Evolutionary conservation across 2,329 filamentous ascomycete genomes (phyloP).

Genomic region (Xylaria sp.): DNA sequence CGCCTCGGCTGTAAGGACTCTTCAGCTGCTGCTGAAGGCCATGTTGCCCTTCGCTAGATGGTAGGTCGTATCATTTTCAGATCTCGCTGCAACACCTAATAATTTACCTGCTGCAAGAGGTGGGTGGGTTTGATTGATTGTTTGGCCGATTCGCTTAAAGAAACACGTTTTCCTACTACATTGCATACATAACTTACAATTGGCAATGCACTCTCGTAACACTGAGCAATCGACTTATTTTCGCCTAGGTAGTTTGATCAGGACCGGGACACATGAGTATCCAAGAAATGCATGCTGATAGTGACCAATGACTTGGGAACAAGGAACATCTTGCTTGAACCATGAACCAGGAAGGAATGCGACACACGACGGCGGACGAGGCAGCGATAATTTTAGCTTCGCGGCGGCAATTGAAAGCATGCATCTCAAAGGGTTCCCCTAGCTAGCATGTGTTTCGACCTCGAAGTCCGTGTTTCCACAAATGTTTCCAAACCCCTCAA

Average conservation of each 20-base stretch:
- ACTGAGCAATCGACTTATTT: slow-evolving; percentile 23
- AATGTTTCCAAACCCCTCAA: slow-evolving; percentile 39
- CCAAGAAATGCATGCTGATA: neutral
- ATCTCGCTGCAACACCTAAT: slow-evolving; percentile 34
- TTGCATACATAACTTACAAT: slow-evolving; percentile 29
- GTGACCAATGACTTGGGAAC: slow-evolving; percentile 21
- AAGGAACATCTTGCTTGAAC: slow-evolving; percentile 3
- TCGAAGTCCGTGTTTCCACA: slow-evolving; percentile 32
- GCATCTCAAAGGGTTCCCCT: slow-evolving; percentile 10
- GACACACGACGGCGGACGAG: slow-evolving; percentile 15
- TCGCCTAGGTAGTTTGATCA: slow-evolving; percentile 6
- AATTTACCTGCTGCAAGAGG: slow-evolving; percentile 29
- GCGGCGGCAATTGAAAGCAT: slow-evolving; percentile 20
- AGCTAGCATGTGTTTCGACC: slow-evolving; percentile 22
- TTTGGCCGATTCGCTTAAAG: slow-evolving; percentile 33
- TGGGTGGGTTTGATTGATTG: slow-evolving; percentile 22
- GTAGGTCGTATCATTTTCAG: slow-evolving; percentile 27
- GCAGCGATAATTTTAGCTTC: slow-evolving; percentile 29
- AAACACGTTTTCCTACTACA: slow-evolving; percentile 28
- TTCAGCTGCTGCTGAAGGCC: slow-evolving; percentile 9
- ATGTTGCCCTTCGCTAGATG: slow-evolving; percentile 19
- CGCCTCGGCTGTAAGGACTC: neutral
- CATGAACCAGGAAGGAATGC: neutral
- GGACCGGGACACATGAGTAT: slow-evolving; percentile 15
- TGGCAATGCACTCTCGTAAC: slow-evolving; percentile 22